These are phyloP conservation scores for Nakaseomyces bracarensis DNA, from an alignment of 1,139 yeast species.

Conservation along the genomic window DNA sequence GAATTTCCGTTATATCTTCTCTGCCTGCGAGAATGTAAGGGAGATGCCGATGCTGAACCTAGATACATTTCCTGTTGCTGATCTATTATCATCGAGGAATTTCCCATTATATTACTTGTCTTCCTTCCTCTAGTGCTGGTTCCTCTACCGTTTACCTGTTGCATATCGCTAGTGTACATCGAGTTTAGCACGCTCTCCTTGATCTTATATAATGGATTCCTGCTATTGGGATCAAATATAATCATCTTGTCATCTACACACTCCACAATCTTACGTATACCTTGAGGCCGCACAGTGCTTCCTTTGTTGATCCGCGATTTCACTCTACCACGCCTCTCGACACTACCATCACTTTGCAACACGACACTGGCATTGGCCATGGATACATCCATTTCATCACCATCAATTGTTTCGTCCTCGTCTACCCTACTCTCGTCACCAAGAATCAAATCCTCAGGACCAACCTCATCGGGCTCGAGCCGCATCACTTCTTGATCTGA, in stretches of 20 bases:
- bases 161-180: conserved; percentile 10
- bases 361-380: conserved; percentile 5
- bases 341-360: conserved; percentile 24
- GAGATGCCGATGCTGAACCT: conserved; percentile 6
- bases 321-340: conserved; percentile 11
- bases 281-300: conserved; percentile 36
- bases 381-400: neutral
- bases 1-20: conserved; percentile 13
- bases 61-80: neutral
- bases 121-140: neutral
- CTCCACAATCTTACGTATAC: conserved; percentile 63
- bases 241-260: conserved; percentile 86
- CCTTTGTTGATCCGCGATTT: conserved; percentile 17
- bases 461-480: conserved; percentile 35
- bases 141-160: no score
- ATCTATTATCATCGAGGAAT: neutral
- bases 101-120: neutral
- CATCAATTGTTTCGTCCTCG: neutral
- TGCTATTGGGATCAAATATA: conserved; percentile 76
- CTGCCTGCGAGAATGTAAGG: conserved; percentile 13
- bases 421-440: conserved; percentile 2
- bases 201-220: conserved; percentile 56
- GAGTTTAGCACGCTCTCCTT: conserved; percentile 51
- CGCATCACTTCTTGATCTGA: conserved; percentile 48
- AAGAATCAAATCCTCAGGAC: conserved; percentile 1